Percentiles rank a stretch among this genome's conserved stretches.
Conservation (phyloP, 352 stramenopile species). For the Pythium graminicola region DNA sequence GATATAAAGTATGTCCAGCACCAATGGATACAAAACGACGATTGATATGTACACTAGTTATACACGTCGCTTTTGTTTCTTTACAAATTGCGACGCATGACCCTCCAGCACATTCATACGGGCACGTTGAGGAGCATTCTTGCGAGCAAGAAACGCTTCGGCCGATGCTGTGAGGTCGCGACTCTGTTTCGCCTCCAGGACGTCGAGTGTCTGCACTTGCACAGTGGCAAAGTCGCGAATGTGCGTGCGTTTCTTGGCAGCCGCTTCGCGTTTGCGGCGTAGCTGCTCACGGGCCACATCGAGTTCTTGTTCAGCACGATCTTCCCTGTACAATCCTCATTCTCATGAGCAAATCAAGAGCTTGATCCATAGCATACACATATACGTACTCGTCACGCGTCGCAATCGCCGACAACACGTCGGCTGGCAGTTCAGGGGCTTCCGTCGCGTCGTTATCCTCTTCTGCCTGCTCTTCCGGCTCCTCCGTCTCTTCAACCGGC, state of each 20-base stretch:
- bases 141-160: conserved; percentile 45
- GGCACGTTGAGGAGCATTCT: conserved; percentile 38
- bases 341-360: neutral
- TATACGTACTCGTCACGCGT: conserved; percentile 48
- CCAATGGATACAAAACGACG: too few species aligned
- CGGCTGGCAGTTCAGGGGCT: conserved; percentile 45
- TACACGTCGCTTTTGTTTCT: conserved; percentile 51
- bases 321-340: conserved; percentile 33
- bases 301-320: conserved; percentile 37
- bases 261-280: conserved; percentile 16
- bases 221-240: conserved; percentile 71
- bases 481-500: conserved; percentile 10
- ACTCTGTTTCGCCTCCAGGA: conserved; percentile 33
- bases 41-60: conserved; percentile 1
- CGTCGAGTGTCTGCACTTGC: conserved; percentile 60
- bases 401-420: conserved; percentile 61
- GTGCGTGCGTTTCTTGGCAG: conserved; percentile 44
- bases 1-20: too few species aligned
- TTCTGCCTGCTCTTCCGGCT: conserved; percentile 14
- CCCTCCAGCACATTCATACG: conserved; percentile 68
- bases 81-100: conserved; percentile 60
- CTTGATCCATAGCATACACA: neutral
- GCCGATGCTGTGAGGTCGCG: conserved; percentile 42
- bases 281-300: conserved; percentile 25
- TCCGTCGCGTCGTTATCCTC: conserved; percentile 19